Percentiles rank a stretch among this genome's conserved stretches.
Conservation (phyloP, 139 green algal species). For the Ulvella scutata region DNA sequence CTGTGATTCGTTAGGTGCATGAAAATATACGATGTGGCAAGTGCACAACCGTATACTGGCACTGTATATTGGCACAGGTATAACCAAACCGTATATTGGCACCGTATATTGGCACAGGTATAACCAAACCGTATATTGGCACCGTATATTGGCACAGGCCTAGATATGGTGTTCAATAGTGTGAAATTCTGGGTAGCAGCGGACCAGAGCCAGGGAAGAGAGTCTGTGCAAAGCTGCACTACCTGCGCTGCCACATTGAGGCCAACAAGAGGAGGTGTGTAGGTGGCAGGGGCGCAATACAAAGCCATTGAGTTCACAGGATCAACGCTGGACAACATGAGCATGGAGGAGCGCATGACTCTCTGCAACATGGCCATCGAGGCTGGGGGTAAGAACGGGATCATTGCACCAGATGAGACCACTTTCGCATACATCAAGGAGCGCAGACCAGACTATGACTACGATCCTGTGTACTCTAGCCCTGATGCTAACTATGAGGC, state of each 20-base stretch:
- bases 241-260: background rate
- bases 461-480: slow-evolving; percentile 66
- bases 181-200: no score
- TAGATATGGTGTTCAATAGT: no score
- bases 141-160: no score
- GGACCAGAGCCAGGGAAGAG: no score
- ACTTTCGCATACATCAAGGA: slow-evolving; percentile 85
- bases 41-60: no score
- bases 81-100: no score
- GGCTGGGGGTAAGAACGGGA: slow-evolving; percentile 64
- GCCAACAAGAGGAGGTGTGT: background rate
- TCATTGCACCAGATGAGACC: slow-evolving; percentile 71
- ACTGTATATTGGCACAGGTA: no score
- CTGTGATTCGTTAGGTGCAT: no score
- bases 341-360: slow-evolving; percentile 96
- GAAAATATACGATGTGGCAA: no score
- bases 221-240: no score
- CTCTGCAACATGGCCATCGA: slow-evolving; percentile 97
- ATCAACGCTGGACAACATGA: slow-evolving; percentile 65
- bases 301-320: slow-evolving; percentile 83
- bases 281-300: slow-evolving; percentile 44
- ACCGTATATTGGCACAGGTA: no score
- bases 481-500: slow-evolving; percentile 38
- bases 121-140: no score
- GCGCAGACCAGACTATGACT: slow-evolving; percentile 46